These are phyloP conservation scores for Lactarius evosmus DNA, from an alignment of 768 basidiomycete species.

Conservation along the genomic window DNA sequence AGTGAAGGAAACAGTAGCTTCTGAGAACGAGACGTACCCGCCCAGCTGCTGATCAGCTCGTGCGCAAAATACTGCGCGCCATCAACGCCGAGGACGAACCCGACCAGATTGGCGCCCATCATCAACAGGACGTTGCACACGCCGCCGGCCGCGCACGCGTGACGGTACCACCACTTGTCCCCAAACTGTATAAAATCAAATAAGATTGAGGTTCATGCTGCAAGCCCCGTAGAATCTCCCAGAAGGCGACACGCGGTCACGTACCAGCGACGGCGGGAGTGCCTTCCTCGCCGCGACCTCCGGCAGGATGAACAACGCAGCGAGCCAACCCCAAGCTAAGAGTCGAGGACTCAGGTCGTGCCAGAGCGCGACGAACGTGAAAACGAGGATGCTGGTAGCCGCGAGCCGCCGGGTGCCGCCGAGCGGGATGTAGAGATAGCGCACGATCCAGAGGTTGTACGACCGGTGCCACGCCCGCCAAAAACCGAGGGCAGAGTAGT, in stretches of 20 bases:
- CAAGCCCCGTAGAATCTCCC: not conserved
- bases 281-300: constrained; percentile 64
- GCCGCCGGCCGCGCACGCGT: constrained; percentile 77
- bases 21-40: constrained; percentile 45
- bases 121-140: constrained; percentile 83
- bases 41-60: constrained; percentile 59
- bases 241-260: too few relatives aligned
- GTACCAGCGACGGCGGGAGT: constrained; percentile 63
- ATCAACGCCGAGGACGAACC: constrained; percentile 88
- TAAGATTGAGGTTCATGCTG: not conserved
- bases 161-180: constrained; percentile 73
- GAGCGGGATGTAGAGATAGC: constrained; percentile 91
- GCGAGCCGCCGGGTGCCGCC: constrained; percentile 63
- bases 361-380: constrained; percentile 97
- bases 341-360: constrained; percentile 88
- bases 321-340: constrained; percentile 95
- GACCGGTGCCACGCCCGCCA: constrained; percentile 97
- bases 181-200: constrained; percentile 53
- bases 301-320: constrained; percentile 85
- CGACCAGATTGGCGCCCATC: constrained; percentile 91
- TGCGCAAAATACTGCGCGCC: constrained; percentile 65
- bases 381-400: constrained; percentile 72
- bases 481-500: constrained; percentile 89
- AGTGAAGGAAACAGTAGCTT: not conserved
- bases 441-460: constrained; percentile 92